Conservation (phyloP, 371 early-diverging fungal species). For the Haplosporangium sp. region DNA sequence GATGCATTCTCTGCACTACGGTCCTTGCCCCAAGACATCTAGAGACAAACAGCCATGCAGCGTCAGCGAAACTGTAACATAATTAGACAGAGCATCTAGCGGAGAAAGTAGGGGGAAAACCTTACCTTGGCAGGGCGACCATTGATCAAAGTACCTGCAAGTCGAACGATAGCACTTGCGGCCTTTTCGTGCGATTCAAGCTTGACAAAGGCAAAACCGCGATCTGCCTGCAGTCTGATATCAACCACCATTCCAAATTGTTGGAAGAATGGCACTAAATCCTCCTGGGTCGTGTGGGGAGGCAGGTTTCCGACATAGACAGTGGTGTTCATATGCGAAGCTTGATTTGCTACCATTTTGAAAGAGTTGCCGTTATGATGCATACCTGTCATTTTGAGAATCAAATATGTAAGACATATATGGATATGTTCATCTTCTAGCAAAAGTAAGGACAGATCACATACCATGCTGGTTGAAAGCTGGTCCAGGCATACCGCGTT, state of each 20-base stretch:
- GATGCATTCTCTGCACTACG: conserved; percentile 62
- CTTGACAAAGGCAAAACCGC: conserved; percentile 93
- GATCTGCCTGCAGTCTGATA: conserved; percentile 85
- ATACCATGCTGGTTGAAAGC: conserved; percentile 44
- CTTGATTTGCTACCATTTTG: conserved; percentile 78
- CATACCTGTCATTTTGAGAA: conserved; percentile 19
- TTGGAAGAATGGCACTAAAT: conserved; percentile 81
- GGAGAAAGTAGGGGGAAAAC: not conserved
- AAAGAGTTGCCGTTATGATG: conserved; percentile 68
- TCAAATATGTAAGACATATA: not conserved
- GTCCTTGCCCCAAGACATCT: conserved; percentile 95
- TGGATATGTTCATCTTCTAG: too few species aligned
- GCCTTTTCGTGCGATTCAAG: conserved; percentile 93
- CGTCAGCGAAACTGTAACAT: too few species aligned
- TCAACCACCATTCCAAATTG: conserved; percentile 82
- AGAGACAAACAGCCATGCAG: not conserved
- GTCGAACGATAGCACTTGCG: conserved; percentile 82
- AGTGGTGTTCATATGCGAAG: conserved; percentile 84
- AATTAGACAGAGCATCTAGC: not conserved
- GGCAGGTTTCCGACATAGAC: conserved; percentile 91
- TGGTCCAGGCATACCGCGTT: conserved; percentile 69
- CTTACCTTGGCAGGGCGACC: conserved; percentile 80
- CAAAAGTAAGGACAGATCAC: not conserved
- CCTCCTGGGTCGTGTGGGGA: conserved; percentile 80
- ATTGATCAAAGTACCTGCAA: conserved; percentile 78